Conservation (phyloP, 768 basidiomycete species). For the Agaricus blazei region DNA sequence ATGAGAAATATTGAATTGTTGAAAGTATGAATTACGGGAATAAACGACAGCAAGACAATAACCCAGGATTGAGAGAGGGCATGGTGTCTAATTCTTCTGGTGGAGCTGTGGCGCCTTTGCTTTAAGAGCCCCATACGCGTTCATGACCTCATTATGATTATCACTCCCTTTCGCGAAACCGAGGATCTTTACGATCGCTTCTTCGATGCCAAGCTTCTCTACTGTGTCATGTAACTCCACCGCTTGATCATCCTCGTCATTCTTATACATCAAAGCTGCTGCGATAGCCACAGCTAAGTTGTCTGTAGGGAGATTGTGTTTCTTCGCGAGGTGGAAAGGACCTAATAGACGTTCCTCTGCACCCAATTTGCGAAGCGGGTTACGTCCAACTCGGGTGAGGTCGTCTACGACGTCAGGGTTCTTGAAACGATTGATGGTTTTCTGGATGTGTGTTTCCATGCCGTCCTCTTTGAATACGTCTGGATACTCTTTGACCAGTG, state of each 20-base stretch:
- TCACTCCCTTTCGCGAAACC: not conserved
- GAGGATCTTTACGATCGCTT: not conserved
- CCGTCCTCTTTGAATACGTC: not conserved
- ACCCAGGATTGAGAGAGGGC: not conserved
- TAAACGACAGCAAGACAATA: not conserved
- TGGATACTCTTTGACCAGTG: slow-evolving; percentile 2
- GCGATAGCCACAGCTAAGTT: not conserved
- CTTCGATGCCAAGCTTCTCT: not conserved
- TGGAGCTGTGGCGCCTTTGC: not conserved
- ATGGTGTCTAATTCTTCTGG: not conserved
- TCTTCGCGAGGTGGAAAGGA: slow-evolving; percentile 5
- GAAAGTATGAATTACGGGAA: not conserved
- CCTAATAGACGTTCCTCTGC: slow-evolving; percentile 2
- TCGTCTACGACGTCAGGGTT: slow-evolving; percentile 3
- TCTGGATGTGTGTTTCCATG: slow-evolving; percentile 3
- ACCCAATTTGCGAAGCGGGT: slow-evolving; percentile 2
- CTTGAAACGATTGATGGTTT: slow-evolving; percentile 5
- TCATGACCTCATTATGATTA: not conserved
- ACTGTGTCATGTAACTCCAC: not conserved
- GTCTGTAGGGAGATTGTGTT: not conserved
- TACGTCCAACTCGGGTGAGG: slow-evolving; percentile 5
- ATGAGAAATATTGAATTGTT: too few relatives aligned
- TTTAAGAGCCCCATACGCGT: slow-evolving; percentile 1
- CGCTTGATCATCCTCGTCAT: slow-evolving; percentile 5
- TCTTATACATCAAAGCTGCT: slow-evolving; percentile 8